Percentiles rank a stretch among this genome's conserved stretches.
These are phyloP conservation scores for Pascua guehoae DNA, from an alignment of 1,284 basidiomycete species.

Conservation along the genomic window DNA sequence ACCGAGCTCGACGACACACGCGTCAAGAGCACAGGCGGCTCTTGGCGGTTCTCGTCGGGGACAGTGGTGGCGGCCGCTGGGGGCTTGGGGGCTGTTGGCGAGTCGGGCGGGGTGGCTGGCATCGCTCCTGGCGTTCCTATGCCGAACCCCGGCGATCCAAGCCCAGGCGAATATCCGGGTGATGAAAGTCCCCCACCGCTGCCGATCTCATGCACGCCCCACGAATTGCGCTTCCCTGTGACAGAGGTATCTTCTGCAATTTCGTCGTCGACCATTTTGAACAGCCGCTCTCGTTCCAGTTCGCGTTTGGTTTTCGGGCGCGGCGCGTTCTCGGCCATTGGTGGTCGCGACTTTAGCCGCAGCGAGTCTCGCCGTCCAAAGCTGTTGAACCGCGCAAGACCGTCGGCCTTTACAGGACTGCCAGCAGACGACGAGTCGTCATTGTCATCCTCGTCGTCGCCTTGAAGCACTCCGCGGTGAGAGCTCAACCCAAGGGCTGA, in stretches of 20 bases:
- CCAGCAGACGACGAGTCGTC: neutral
- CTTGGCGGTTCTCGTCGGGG: neutral
- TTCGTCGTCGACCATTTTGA: constrained; percentile 43
- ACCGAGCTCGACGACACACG: neutral
- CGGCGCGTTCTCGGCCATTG: neutral
- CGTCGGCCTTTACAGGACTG: too few relatives aligned
- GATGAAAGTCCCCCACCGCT: constrained; percentile 4
- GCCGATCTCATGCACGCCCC: constrained; percentile 30
- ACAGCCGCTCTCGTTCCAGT: constrained; percentile 43
- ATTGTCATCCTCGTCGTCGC: neutral
- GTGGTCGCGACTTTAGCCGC: constrained; percentile 6
- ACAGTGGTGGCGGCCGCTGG: neutral
- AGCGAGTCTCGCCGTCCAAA: constrained; percentile 40
- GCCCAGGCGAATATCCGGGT: neutral
- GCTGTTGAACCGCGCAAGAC: constrained; percentile 28
- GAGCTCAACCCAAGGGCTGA: too few relatives aligned
- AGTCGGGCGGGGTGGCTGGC: neutral
- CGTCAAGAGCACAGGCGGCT: too few relatives aligned
- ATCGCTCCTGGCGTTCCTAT: too few relatives aligned
- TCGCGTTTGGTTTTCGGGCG: constrained; percentile 44
- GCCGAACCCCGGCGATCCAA: neutral
- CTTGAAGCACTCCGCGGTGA: too few relatives aligned
- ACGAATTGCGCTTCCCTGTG: constrained; percentile 6
- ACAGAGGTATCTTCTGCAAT: constrained; percentile 20
- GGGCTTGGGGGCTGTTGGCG: neutral